Evolutionary conservation across 495 filamentous ascomycete genomes (phyloP).

Genomic region (Cladorrhinum samala): DNA sequence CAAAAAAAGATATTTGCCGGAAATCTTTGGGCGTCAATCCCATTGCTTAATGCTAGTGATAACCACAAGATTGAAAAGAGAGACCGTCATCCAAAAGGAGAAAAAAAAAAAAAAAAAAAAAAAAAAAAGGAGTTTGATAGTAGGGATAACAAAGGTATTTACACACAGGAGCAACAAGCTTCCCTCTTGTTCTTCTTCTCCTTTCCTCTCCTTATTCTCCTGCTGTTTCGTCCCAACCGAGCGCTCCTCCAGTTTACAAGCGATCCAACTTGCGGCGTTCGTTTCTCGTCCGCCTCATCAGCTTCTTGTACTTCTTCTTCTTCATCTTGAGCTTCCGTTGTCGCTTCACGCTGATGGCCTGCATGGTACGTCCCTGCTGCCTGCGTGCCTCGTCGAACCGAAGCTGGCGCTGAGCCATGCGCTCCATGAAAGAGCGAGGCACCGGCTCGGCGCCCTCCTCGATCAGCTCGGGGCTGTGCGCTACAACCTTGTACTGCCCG

Average conservation of each 20-base stretch:
- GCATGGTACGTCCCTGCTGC: slow-evolving; percentile 38
- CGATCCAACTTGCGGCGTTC: slow-evolving; percentile 80
- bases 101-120: slow-evolving; percentile 8
- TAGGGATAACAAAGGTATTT: slow-evolving; percentile 13
- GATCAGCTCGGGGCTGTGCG: slow-evolving; percentile 45
- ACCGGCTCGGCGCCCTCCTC: slow-evolving; percentile 28
- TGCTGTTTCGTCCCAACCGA: background rate
- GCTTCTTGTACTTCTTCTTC: slow-evolving; percentile 99
- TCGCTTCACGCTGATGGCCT: slow-evolving; percentile 78
- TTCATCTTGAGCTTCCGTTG: slow-evolving; percentile 96
- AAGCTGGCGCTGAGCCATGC: slow-evolving; percentile 45
- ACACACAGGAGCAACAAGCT: slow-evolving; percentile 13
- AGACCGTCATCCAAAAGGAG: too few relatives aligned
- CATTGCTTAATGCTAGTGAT: background rate
- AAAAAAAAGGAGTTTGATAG: background rate
- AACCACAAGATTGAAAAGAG: too few relatives aligned
- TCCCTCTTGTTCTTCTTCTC: too few relatives aligned
- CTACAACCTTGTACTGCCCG: slow-evolving; percentile 55
- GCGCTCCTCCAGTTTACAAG: slow-evolving; percentile 25
- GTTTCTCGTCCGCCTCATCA: slow-evolving; percentile 87
- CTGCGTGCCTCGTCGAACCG: slow-evolving; percentile 42
- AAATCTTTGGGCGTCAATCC: background rate
- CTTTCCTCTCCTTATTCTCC: too few relatives aligned
- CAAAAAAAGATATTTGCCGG: too few relatives aligned
- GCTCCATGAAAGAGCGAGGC: slow-evolving; percentile 44